phyloP scores from a whole-genome alignment of 75 land plant genomes.

The Sequoiadendron giganteum region DNA sequence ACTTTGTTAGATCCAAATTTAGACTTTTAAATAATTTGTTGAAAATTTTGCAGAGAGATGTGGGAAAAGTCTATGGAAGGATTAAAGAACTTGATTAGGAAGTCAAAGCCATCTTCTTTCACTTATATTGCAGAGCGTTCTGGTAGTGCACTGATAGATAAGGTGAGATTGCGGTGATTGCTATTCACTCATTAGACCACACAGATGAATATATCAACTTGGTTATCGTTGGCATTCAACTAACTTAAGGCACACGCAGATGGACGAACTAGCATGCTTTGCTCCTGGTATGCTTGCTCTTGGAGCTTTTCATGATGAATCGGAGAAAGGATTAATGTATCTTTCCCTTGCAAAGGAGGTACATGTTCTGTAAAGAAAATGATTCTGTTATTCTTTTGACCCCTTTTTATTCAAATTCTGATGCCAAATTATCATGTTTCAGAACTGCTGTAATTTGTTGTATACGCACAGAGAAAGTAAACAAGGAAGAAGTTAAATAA shows the following conservation, averaged over 20 bases:
- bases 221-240: too few relatives aligned
- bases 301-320: slow-evolving; percentile 68
- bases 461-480: neutral
- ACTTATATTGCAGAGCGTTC: slow-evolving; percentile 84
- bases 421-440: neutral
- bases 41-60: slow-evolving; percentile 69
- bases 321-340: slow-evolving; percentile 56
- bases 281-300: slow-evolving; percentile 96
- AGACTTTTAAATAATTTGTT: neutral
- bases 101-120: slow-evolving; percentile 74
- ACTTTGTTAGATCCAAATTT: neutral
- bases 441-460: neutral
- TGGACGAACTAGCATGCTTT: slow-evolving; percentile 99
- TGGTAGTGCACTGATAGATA: slow-evolving; percentile 57
- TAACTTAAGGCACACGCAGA: slow-evolving; percentile 42
- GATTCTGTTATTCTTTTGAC: neutral
- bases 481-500: neutral
- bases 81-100: slow-evolving; percentile 61
- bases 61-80: slow-evolving; percentile 99
- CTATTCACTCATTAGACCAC: neutral
- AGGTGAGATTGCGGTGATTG: slow-evolving; percentile 44
- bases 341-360: slow-evolving; percentile 95
- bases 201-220: slow-evolving; percentile 7
- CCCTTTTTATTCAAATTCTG: neutral
- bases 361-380: neutral